Base-by-base conservation (phyloP, 495 filamentous ascomycete genomes). In the Xylaria bambusicola region DNA sequence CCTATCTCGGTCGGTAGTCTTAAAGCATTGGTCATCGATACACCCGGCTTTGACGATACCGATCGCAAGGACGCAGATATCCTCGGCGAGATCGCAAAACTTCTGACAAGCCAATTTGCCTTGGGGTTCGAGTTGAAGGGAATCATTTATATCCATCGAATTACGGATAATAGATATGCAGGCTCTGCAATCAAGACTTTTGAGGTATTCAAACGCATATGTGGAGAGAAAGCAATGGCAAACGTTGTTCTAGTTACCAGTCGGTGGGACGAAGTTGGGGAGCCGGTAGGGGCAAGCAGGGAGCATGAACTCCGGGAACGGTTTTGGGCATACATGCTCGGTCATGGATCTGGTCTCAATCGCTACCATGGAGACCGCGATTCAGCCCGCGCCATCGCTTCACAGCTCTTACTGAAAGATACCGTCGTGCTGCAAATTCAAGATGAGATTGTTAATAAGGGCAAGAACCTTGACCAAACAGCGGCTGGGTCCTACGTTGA, bases 111-210 rank as follows among this genome's bases (percentile, higher is more conserved):
- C 0, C 21, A 58, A 4, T 47, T 62, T 36, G 18, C 26, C 1
- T 51, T 53, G 23, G n/a, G 48, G 0, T 51, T 63, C n/a, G 35
- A 33, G 2, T 53, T 71, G 0, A 21, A 23, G 12, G 74, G 75
- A 7, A 74, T 78, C 35, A 66, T 79, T 13, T 78, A 82, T 56
- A 64, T 82, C 0, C 80, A 83, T 52, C 64, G 68, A 3, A 84
- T 82, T 53, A 67, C 54, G 4, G 72, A 81, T 21, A 40, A 52
- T 0, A 59, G 76, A 0, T 69, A 82, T 62, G 18, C 61, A 26
- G 75, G 76, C 0, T 73, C 78, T 0, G 72, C 74, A 12, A 63
- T 58, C 24, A 69, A 64, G 6, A 80, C 78, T 36, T 35, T 84
- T 0, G 36, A 33, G n/a, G 76, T 78, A 61, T 81, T 83, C 59